Conservation (phyloP, 805 yeast species). For the Wickerhamomyces silvicola region DNA sequence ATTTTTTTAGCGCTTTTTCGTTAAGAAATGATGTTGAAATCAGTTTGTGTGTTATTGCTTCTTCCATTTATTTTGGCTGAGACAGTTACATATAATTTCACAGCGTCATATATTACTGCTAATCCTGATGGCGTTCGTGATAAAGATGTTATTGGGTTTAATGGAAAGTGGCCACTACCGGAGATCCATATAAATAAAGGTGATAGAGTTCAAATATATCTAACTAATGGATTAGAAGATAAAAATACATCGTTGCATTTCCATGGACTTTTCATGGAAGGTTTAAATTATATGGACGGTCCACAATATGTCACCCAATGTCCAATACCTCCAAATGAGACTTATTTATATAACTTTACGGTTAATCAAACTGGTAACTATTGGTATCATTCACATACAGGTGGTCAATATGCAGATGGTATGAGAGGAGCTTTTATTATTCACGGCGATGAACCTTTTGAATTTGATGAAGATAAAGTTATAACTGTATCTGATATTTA, state of each 20-base stretch:
- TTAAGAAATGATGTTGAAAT: too few species aligned
- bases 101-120: constrained; percentile 53
- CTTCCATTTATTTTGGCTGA: too few species aligned
- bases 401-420: constrained; percentile 76
- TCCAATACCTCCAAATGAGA: constrained; percentile 65
- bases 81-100: constrained; percentile 52
- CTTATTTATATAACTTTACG: constrained; percentile 64
- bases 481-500: constrained; percentile 60
- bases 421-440: constrained; percentile 62
- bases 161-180: constrained; percentile 71
- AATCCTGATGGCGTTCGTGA: constrained; percentile 60
- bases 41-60: too few species aligned
- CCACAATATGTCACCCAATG: constrained; percentile 77
- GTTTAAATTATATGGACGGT: constrained; percentile 64
- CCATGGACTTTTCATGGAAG: constrained; percentile 71
- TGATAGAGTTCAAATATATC: constrained; percentile 51
- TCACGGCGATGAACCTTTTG: constrained; percentile 53
- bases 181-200: constrained; percentile 57
- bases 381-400: constrained; percentile 82
- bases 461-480: constrained; percentile 55
- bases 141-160: constrained; percentile 59
- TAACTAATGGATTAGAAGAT: constrained; percentile 54
- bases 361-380: constrained; percentile 71
- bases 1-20: too few species aligned
- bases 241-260: constrained; percentile 61